Base-by-base conservation (phyloP, 345 rosid species). In the Leavenworthia alabamica region DNA sequence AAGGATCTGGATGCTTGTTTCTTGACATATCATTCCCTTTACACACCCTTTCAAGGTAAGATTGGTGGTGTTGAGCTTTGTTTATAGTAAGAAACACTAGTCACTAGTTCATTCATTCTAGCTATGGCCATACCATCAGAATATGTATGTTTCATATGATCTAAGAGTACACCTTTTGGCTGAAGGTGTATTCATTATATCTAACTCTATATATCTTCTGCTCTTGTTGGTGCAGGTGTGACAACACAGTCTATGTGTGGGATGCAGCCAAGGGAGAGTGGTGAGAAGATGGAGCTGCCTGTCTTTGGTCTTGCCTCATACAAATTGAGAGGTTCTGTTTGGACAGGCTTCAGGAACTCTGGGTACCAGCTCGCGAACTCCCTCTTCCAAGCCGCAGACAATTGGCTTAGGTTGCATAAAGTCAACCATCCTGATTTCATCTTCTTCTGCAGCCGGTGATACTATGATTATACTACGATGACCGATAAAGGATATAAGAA, bases 1-100 rank as follows among this genome's bases (percentile, higher is more conserved):
- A 87, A 85, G 78, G 91, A 93, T 70, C 77, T 93, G 49, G 91
- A 89, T 74, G 99, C 99, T 54, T 89, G 97, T 80, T 93, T 93
- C 76, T 73, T 89, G 72, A 87, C 97, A 0, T 93, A 82, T 56
- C 99, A 93, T 80, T 81, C 64, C 37, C 85, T 89, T 60, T 81
- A 91, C 5, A 75, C 84, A 6, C 78, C 90, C 7, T 17, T 55
- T 17, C 81, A 73, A 66, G 80, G 97, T 86, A 86, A 50, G 7
- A 28, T 8, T 39, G 32, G 20, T 43, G 33, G 20, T 43, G 33
- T 58, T 41, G 8, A 48, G 14, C 47, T 24, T 55, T 66, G 50
- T 36, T n/a, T 5, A 4, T 41, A 52, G 16, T 13, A 6, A 31
- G 5, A 42, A 64, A 16, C 41, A 14, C 33, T 44, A 26, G 27